Conservation (phyloP, 306 rosid species). For the Luffa aegyptiaca region DNA sequence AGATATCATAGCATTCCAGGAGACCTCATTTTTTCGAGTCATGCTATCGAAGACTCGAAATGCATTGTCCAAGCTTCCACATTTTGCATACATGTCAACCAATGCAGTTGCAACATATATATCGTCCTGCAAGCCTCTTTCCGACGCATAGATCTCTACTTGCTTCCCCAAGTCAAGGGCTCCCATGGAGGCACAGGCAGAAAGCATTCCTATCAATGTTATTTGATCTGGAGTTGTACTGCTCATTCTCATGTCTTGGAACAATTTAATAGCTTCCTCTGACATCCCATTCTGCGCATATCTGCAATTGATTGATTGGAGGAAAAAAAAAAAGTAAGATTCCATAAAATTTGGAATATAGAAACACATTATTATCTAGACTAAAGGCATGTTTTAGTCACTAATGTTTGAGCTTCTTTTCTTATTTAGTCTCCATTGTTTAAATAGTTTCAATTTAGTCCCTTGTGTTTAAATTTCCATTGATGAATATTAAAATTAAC, state of each 20-base stretch:
- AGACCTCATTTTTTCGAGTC: slow-evolving; percentile 75
- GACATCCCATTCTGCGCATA: slow-evolving; percentile 93
- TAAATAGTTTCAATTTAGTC: not conserved
- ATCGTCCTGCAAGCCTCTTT: slow-evolving; percentile 50
- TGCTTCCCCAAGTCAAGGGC: slow-evolving; percentile 71
- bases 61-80: slow-evolving; percentile 79
- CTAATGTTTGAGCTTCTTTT: not conserved
- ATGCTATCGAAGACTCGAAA: slow-evolving; percentile 51
- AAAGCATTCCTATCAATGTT: slow-evolving; percentile 57
- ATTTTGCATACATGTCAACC: slow-evolving; percentile 88
- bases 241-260: slow-evolving; percentile 50
- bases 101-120: slow-evolving; percentile 70
- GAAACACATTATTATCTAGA: not conserved
- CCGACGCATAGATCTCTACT: slow-evolving; percentile 51
- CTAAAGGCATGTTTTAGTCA: not conserved
- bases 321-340: not conserved
- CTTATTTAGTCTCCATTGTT: not conserved
- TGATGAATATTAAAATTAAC: not conserved
- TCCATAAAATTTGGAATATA: not conserved
- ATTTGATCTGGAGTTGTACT: slow-evolving; percentile 50
- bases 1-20: slow-evolving; percentile 96
- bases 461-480: not conserved
- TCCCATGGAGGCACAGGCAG: slow-evolving; percentile 73
- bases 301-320: slow-evolving; percentile 27
- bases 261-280: slow-evolving; percentile 59